These are phyloP conservation scores for Vicia villosa DNA, from an alignment of 306 rosid genomes.

Conservation along the genomic window DNA sequence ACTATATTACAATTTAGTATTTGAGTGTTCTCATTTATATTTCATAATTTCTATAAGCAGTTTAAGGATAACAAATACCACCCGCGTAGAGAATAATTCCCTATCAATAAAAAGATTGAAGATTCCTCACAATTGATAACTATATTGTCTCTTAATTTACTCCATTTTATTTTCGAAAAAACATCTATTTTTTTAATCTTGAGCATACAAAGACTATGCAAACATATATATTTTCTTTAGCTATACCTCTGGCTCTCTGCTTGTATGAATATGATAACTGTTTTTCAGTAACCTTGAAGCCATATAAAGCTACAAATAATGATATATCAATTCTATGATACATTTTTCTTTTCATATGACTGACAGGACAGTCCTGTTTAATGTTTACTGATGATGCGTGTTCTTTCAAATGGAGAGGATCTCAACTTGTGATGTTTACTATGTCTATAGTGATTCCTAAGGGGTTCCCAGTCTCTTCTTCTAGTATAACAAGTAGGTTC, in stretches of 20 bases:
- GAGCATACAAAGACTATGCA: background rate
- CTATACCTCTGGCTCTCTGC: background rate
- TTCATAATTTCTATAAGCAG: background rate
- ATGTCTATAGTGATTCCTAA: slow-evolving; percentile 49
- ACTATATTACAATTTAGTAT: background rate
- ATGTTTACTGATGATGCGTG: slow-evolving; percentile 10
- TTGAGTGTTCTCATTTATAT: slow-evolving; percentile 17
- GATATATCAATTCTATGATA: slow-evolving; percentile 23
- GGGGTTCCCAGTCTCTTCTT: slow-evolving; percentile 79
- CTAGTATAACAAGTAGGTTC: slow-evolving; percentile 67
- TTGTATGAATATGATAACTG: slow-evolving; percentile 7
- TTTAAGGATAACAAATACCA: slow-evolving; percentile 9
- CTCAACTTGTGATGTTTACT: slow-evolving; percentile 24
- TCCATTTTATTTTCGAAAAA: background rate
- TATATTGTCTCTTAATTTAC: slow-evolving; percentile 12
- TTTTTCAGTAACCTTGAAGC: slow-evolving; percentile 19
- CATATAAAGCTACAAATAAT: slow-evolving; percentile 6
- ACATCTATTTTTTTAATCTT: background rate
- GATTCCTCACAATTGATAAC: slow-evolving; percentile 12
- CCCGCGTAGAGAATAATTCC: slow-evolving; percentile 5
- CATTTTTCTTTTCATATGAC: background rate
- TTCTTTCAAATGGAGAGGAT: background rate
- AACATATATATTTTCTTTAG: slow-evolving; percentile 7
- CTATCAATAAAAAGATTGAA: slow-evolving; percentile 11
- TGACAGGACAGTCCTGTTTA: slow-evolving; percentile 25